Base-by-base conservation (phyloP, 495 filamentous ascomycete species). In the Rhizodiscina lignyota region DNA sequence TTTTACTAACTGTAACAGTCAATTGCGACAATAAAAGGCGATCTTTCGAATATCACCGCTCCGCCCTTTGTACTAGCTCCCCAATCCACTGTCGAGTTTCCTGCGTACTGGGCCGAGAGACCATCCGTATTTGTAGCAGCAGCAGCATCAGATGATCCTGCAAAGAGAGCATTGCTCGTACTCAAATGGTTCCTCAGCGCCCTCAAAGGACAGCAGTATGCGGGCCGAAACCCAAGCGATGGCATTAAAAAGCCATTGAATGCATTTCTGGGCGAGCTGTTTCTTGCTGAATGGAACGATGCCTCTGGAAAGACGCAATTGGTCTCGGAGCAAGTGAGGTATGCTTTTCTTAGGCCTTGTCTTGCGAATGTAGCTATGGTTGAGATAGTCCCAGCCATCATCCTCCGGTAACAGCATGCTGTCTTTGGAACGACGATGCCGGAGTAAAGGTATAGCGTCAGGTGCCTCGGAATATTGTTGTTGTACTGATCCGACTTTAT, bases 241-340 rank as follows among this genome's bases (percentile, higher is more conserved):
- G 47, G 49, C 27, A 34, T 51, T 18, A 55, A 55, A 31, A 55
- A 53, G 23, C 50, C 52, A 1, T 39, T 53, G 19, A 55, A 53
- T 34, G 49, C 52, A 8, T 52, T 55, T 32, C 49, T 51, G 1
- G 52, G 52, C 8, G 52, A 55, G 38, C 17, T 52, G 1, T 53
- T 55, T 38, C 10, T 50, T 8, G 52, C 47, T 12, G 39, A 32
- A 5, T 33, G 16, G 15, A 38, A 37, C 30, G 39, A 48, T 1
- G 34, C 31, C 20, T 2, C 21, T 15, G 36, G 44, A 6, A 40
- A 48, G 29, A 43, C 36, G 26, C 27, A 21, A n/a, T 34, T 54
- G 17, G 43, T 54, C n/a, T 32, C 39, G 22, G 51, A 54, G 39
- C 51, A 54, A 44, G 50, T 53, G n/a, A n/a, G n/a, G n/a, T n/a